Conservation (phyloP, 768 basidiomycete genomes). For the Trametes coccinea region DNA sequence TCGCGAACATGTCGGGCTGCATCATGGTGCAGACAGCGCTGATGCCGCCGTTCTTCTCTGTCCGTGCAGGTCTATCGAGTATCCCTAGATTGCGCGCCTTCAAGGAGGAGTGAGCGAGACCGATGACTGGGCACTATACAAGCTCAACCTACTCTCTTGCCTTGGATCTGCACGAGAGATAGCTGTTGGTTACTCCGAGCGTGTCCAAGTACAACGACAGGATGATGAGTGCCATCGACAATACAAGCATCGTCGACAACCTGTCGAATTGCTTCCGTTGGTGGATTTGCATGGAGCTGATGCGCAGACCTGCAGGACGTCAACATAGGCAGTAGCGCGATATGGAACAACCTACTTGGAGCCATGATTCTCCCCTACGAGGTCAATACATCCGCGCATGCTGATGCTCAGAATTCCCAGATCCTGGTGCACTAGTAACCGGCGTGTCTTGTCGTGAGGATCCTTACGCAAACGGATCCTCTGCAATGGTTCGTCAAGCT, state of each 20-base stretch:
- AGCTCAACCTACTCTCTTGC: background rate
- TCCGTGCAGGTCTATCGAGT: conserved; percentile 14
- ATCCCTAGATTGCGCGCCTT: conserved; percentile 10
- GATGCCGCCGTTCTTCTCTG: conserved; percentile 40
- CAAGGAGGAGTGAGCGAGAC: background rate
- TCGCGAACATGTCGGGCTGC: conserved; percentile 46
- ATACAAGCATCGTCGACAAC: conserved; percentile 47
- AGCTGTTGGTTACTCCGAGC: conserved; percentile 33
- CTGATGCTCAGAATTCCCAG: conserved; percentile 35
- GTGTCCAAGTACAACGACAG: conserved; percentile 40
- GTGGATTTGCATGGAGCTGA: background rate
- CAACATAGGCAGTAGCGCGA: background rate
- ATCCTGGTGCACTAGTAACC: conserved; percentile 31
- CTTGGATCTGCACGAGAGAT: conserved; percentile 15
- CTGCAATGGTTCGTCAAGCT: background rate
- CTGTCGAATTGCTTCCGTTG: conserved; percentile 25
- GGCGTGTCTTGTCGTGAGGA: conserved; percentile 42
- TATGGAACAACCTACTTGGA: background rate
- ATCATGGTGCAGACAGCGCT: conserved; percentile 45
- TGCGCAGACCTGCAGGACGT: background rate
- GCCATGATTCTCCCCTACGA: background rate
- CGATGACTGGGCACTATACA: no score
- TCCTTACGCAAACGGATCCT: conserved; percentile 21
- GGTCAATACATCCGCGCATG: conserved; percentile 41
- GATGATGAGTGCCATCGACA: conserved; percentile 28